Evolutionary conservation across 73 alveolate genomes (phyloP).

Genomic region (Paramecium biaurelia): DNA sequence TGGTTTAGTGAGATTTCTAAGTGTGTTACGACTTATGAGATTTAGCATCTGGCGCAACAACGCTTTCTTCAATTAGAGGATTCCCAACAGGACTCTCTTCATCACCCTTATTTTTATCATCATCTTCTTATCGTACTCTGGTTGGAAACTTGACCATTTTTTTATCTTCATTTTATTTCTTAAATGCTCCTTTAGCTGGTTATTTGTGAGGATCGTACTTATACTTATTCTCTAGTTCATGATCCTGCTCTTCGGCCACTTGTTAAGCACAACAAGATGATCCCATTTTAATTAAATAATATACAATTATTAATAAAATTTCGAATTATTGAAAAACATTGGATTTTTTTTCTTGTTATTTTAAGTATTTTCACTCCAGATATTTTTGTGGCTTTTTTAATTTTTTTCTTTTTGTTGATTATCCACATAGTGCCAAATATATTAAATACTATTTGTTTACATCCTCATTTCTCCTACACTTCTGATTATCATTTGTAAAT

Average conservation of each 20-base stretch:
- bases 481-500: too few relatives aligned
- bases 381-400: too few relatives aligned
- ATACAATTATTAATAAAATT: too few relatives aligned
- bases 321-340: too few relatives aligned
- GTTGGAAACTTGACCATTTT: slow-evolving; percentile 51
- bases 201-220: slow-evolving; percentile 45
- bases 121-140: slow-evolving; percentile 26
- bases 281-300: slow-evolving; percentile 34
- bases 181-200: slow-evolving; percentile 34
- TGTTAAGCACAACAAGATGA: slow-evolving; percentile 30
- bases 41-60: background rate
- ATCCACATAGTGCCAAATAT: too few relatives aligned
- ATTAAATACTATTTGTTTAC: too few relatives aligned
- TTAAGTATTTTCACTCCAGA: too few relatives aligned
- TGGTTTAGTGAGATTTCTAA: background rate
- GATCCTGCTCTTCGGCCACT: background rate
- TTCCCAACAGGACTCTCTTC: background rate
- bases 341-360: too few relatives aligned
- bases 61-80: background rate
- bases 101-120: slow-evolving; percentile 4
- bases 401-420: too few relatives aligned
- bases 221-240: background rate
- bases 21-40: background rate
- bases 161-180: slow-evolving; percentile 30
- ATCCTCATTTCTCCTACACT: too few relatives aligned